Conservation (phyloP, 495 filamentous ascomycete species). For the Aspergillus cavernicola region DNA sequence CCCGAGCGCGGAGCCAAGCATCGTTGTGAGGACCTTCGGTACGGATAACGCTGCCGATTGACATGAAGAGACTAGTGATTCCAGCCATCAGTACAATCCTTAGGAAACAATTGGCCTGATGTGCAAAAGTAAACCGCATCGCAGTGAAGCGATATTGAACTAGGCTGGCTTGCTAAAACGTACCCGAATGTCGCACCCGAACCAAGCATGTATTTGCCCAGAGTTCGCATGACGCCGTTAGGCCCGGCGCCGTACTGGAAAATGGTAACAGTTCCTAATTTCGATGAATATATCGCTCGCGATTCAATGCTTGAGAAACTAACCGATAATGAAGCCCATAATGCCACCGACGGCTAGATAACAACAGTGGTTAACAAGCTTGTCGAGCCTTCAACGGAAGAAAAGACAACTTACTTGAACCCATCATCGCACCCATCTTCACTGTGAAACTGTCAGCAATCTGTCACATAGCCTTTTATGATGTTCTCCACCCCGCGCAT, state of each 20-base stretch:
- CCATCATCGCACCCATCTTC: slow-evolving; percentile 98
- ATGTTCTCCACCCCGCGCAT: neutral
- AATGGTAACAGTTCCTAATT: slow-evolving; percentile 81
- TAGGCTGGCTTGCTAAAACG: slow-evolving; percentile 15
- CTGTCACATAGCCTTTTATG: neutral
- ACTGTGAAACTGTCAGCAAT: slow-evolving; percentile 47
- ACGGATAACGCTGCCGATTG: slow-evolving; percentile 92
- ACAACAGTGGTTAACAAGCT: slow-evolving; percentile 15
- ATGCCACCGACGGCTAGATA: slow-evolving; percentile 82
- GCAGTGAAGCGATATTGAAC: no score
- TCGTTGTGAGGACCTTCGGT: slow-evolving; percentile 62
- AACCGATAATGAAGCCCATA: slow-evolving; percentile 98
- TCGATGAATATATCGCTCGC: slow-evolving; percentile 10
- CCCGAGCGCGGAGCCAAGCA: slow-evolving; percentile 45
- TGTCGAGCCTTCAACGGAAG: neutral
- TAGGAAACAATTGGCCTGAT: no score
- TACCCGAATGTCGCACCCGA: slow-evolving; percentile 97
- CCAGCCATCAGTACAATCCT: no score
- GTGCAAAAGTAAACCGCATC: no score
- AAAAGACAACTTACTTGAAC: slow-evolving; percentile 67
- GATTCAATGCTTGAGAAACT: slow-evolving; percentile 4
- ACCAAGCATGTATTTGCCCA: slow-evolving; percentile 97
- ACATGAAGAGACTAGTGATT: slow-evolving; percentile 93
- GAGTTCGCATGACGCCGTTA: slow-evolving; percentile 85
- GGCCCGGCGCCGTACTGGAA: slow-evolving; percentile 90